Evolutionary conservation across 1,139 yeast genomes (phyloP).

Genomic region (Sugiyamaella pinicola): DNA sequence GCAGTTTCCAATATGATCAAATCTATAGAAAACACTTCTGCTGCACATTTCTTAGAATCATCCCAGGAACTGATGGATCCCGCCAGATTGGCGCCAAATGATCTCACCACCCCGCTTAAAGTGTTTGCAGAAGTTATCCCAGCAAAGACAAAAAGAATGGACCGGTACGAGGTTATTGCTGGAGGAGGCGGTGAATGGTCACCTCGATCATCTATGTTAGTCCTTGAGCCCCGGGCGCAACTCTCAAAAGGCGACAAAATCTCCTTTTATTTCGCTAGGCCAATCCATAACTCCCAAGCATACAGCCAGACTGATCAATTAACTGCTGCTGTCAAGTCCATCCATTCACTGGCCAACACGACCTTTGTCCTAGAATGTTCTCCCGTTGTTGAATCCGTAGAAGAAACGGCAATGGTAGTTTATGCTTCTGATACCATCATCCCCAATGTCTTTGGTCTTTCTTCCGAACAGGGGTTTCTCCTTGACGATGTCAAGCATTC

Average conservation of each 20-base stretch:
- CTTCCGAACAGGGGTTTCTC: constrained; percentile 42
- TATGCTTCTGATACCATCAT: constrained; percentile 27
- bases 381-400: constrained; percentile 30
- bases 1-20: constrained; percentile 57
- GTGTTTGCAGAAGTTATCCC: constrained; percentile 43
- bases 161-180: constrained; percentile 53
- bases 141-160: constrained; percentile 16
- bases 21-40: constrained; percentile 51
- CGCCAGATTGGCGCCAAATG: constrained; percentile 36
- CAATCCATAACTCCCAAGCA: constrained; percentile 23
- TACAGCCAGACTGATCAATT: constrained; percentile 25
- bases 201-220: constrained; percentile 59
- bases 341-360: constrained; percentile 7
- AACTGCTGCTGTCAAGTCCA: constrained; percentile 18
- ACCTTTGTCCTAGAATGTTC: constrained; percentile 32
- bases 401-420: constrained; percentile 21
- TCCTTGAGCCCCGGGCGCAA: constrained; percentile 58
- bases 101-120: constrained; percentile 31
- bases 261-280: constrained; percentile 48
- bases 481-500: constrained; percentile 39
- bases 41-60: constrained; percentile 54
- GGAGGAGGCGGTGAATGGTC: constrained; percentile 70
- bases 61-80: constrained; percentile 50
- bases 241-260: constrained; percentile 50
- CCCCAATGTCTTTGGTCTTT: constrained; percentile 37